Evolutionary conservation across 352 stramenopile species (phyloP), one percentile per base, ranked within the genome.

Genomic region (Phytophthora citrophthora): DNA sequence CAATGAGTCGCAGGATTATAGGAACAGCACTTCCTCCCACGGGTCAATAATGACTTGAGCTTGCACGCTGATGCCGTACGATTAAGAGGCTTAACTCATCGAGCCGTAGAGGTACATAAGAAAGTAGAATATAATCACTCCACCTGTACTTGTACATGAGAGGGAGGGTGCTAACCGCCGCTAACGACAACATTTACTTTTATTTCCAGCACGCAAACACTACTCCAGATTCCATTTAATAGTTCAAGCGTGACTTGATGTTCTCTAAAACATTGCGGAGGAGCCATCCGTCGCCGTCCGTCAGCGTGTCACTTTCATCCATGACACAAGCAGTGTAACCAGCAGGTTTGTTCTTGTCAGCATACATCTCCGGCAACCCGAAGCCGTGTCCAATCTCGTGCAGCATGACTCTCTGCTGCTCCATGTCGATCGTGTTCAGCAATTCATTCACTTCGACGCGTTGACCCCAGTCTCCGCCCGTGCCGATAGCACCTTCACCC

Each of bases 381-480:
- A 76, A 76, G 1, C 68, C 72, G 58, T 83, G 75, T 12, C 75
- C 68, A 2, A 83, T 83, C 31, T 83, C 75, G 53, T 83, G 75
- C 16, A 74, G 24, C 11, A 83, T 46, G 16, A 83, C 70, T 23
- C 70, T 46, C 41, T 74, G 70, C 16, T 70, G 38, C 5, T 69
- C 68, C 0, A 64, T 3, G 16, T 73, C 59, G 52, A 83, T 66
- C 4, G 18, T 55, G n/a, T 26, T 52, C 5, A 83, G 44, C 68
- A 81, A 77, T 45, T 70, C 68, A 26, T 50, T 68, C 10, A 72
- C 60, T 29, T 83, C 71, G 8, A 83, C 71, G 36, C 71, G 74
- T 54, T 83, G 74, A 23, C 62, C 68, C 68, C 62, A 76, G 68
- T 76, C 68, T 2, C 68, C 68, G 13, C 68, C 68, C 18, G 64